Evolutionary conservation across 306 rosid genomes (phyloP), one percentile per base, ranked within the genome.

Genomic region (Cicer yamashitae): DNA sequence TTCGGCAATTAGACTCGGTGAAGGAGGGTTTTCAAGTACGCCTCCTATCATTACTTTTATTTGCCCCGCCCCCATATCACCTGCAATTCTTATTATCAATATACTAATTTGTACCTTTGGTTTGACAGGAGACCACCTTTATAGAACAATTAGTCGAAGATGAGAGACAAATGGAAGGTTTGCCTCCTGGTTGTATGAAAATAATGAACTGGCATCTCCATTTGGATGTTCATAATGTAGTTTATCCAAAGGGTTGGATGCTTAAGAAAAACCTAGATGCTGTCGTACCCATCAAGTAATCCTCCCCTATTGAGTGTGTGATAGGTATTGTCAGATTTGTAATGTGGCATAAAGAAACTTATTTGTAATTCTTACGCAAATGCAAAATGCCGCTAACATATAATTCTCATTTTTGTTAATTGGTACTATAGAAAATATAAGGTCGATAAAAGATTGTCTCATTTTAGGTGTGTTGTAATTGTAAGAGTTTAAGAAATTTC

Each of bases 161-260:
- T 79, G 99, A 96, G 87, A 79, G 87, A 65, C 94, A 92, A 84
- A 96, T 96, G 98, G 94, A 96, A 86, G 91, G 92, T 79, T 84
- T 60, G 4, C 88, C 92, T 18, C 62, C 67, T 46, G 89, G 89
- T 60, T 96, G 99, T 84, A 86, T 82, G 57, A 88, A 66, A 79
- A 83, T 92, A 79, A 78, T 96, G 96, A 96, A 87, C 81, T 96
- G 99, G 99, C 99, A 96, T 84, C 94, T 96, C 61, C 99, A 92
- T 86, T 86, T 96, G 89, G 87, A 78, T 77, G 78, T 67, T 83
- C 87, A 58, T 45, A 70, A 82, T 71, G 65, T 39, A 63, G 77
- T 37, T 83, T 96, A 92, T 86, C 98, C 98, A 6, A 86, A 71
- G 69, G 98, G 92, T 71, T 96, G 99, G 99, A 79, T 87, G 77